Evolutionary conservation across 2,329 filamentous ascomycete species (phyloP).

Genomic region (Aspergillus fumigatiaffinis): DNA sequence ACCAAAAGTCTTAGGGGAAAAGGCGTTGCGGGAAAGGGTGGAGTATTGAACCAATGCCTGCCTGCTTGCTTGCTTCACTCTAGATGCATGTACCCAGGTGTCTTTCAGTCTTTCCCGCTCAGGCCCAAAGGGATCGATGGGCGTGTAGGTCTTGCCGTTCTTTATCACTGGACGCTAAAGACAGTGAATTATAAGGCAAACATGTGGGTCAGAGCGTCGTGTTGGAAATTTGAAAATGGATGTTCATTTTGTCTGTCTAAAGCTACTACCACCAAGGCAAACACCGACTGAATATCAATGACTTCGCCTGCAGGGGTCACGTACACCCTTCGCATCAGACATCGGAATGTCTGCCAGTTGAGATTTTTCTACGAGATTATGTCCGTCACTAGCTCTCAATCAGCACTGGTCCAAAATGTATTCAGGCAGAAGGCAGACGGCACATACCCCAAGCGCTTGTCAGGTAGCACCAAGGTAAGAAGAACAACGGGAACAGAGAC

Average conservation of each 20-base stretch:
- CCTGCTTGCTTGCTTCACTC: neutral
- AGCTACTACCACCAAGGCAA: too few species aligned
- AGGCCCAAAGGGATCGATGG: neutral
- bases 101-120: neutral
- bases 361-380: constrained; percentile 16
- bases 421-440: too few species aligned
- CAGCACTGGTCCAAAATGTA: neutral
- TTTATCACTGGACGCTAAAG: neutral
- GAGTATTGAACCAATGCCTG: neutral
- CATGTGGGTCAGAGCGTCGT: neutral
- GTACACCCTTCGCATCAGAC: too few species aligned
- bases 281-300: too few species aligned
- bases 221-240: too few species aligned
- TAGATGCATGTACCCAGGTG: neutral
- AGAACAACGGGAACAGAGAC: constrained; percentile 25
- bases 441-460: constrained; percentile 24
- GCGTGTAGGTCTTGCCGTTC: neutral
- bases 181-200: neutral
- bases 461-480: constrained; percentile 23
- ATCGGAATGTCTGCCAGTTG: too few species aligned
- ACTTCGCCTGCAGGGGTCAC: too few species aligned
- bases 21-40: too few species aligned
- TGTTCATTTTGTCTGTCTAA: too few species aligned
- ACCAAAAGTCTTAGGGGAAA: neutral
- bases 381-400: constrained; percentile 12